Percentiles rank a stretch among this genome's conserved stretches.
These are phyloP conservation scores for Entophlyctis luteolus DNA, from an alignment of 192 early-diverging fungal species.

Conservation along the genomic window DNA sequence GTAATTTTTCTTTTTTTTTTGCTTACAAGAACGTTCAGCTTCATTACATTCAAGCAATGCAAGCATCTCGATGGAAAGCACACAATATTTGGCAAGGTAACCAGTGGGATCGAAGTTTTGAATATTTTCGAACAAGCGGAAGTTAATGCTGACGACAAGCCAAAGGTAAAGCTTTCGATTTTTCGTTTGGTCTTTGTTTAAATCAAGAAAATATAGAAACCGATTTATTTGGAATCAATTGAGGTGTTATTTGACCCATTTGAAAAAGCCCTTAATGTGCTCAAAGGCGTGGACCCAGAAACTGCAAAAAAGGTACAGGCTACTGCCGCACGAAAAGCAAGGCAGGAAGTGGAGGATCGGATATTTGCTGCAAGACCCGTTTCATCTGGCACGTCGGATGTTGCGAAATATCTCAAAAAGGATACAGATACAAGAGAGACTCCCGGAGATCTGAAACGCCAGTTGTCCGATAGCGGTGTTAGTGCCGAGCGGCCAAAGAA, in stretches of 20 bases:
- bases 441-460: not conserved
- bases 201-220: no score
- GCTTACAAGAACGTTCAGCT: conserved; percentile 26
- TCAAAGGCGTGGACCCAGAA: conserved; percentile 48
- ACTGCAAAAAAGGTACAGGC: conserved; percentile 54
- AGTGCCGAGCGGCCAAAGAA: conserved; percentile 5
- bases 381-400: conserved; percentile 24
- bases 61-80: conserved; percentile 72
- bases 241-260: conserved; percentile 82
- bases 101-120: conserved; percentile 81
- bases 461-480: not conserved
- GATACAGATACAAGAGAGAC: not conserved
- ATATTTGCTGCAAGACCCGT: not conserved
- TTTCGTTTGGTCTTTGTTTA: no score
- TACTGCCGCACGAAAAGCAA: conserved; percentile 71
- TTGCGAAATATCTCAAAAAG: conserved; percentile 64
- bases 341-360: conserved; percentile 31
- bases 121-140: conserved; percentile 72
- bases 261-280: conserved; percentile 65
- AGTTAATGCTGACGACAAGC: conserved; percentile 65
- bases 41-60: conserved; percentile 46
- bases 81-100: conserved; percentile 89
- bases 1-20: conserved; percentile 13
- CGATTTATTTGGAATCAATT: conserved; percentile 72
- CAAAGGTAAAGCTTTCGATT: conserved; percentile 44